A percentile compares a stretch with the other conserved stretches of the same genome.
phyloP scores from a whole-genome alignment of 164 flowering plant genomes.

The Stephania japonica region DNA sequence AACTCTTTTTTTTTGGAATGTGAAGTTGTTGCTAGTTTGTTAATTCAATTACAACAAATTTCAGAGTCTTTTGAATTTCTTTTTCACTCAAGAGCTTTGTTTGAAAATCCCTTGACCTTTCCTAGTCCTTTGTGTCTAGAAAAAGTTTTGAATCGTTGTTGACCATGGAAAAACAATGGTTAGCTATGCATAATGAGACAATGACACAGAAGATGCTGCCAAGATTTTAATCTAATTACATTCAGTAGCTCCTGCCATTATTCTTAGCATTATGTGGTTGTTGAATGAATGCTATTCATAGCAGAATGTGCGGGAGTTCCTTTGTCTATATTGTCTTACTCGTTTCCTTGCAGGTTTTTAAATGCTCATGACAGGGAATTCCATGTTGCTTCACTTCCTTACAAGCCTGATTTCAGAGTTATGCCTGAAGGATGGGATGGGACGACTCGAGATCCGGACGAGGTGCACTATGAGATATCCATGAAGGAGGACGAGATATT shows the following conservation, averaged over 20 bases:
- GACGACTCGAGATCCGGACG: constrained; percentile 77
- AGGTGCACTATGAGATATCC: constrained; percentile 91
- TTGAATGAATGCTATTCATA: not conserved
- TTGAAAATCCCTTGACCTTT: no score
- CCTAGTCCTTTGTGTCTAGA: no score
- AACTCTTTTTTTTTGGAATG: no score
- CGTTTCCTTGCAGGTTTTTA: constrained; percentile 52
- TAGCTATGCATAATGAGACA: not conserved
- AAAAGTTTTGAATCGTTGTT: no score
- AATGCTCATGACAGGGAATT: constrained; percentile 81
- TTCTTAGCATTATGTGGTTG: not conserved
- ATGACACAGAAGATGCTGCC: not conserved
- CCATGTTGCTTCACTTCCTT: constrained; percentile 90
- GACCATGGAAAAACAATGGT: no score
- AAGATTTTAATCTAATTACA: not conserved
- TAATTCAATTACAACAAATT: no score
- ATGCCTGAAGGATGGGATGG: constrained; percentile 99
- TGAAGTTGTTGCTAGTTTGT: no score
- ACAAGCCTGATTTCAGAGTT: constrained; percentile 93
- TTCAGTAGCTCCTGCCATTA: not conserved
- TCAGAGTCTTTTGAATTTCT: no score
- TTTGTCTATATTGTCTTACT: not conserved
- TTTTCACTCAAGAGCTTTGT: no score
- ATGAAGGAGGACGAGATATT: constrained; percentile 81
- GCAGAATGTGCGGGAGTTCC: not conserved